A percentile compares a stretch with the other conserved stretches of the same genome.
Conservation (phyloP, 2,329 filamentous ascomycete genomes). For the Pseudogymnoascus sp. region DNA sequence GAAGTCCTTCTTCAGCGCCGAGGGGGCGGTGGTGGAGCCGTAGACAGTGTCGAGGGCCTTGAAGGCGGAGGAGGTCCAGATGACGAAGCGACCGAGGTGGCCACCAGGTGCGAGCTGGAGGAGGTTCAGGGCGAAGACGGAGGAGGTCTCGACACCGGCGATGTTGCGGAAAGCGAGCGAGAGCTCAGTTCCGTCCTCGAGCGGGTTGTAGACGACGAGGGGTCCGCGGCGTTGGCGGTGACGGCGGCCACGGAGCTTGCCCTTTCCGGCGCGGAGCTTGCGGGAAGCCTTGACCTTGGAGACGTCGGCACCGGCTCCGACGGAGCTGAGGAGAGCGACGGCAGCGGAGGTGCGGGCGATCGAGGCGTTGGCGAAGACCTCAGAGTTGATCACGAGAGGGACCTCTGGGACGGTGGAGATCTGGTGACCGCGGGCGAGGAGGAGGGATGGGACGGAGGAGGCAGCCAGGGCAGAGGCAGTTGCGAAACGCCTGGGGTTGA, state of each 20-base stretch:
- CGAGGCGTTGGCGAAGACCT: constrained; percentile 70
- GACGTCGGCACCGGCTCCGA: constrained; percentile 84
- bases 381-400: constrained; percentile 89
- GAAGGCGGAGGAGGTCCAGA: constrained; percentile 98
- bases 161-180: constrained; percentile 97
- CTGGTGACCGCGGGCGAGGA: constrained; percentile 95
- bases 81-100: constrained; percentile 96
- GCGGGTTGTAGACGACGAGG: constrained; percentile 94
- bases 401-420: constrained; percentile 89
- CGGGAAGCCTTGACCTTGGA: constrained; percentile 94
- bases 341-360: constrained; percentile 85
- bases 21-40: constrained; percentile 81
- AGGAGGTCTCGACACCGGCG: constrained; percentile 91
- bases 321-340: constrained; percentile 76
- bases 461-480: constrained; percentile 95
- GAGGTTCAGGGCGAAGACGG: constrained; percentile 92
- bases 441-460: constrained; percentile 87
- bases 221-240: constrained; percentile 97
- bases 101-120: constrained; percentile 98
- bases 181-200: constrained; percentile 90
- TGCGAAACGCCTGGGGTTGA: constrained; percentile 70
- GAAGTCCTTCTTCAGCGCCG: constrained; percentile 98
- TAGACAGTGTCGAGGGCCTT: constrained; percentile 95
- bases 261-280: constrained; percentile 98
- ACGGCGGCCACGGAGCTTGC: constrained; percentile 94